These are phyloP conservation scores for Podaxis carcinomalis DNA, from an alignment of 768 basidiomycete species.

Conservation along the genomic window DNA sequence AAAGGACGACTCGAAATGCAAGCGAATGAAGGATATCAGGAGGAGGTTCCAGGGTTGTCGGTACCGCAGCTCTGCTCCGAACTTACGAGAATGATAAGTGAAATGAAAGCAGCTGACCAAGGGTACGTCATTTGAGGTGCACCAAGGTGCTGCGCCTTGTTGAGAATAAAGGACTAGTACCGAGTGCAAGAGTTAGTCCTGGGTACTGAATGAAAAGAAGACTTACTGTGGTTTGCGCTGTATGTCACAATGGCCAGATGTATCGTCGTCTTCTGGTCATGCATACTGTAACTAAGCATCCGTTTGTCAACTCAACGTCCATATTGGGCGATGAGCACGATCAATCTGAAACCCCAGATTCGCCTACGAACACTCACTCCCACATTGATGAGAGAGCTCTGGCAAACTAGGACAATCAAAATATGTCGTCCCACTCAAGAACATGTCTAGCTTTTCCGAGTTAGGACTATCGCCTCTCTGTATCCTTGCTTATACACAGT, in stretches of 20 bases:
- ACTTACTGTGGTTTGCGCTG: neutral
- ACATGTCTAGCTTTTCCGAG: neutral
- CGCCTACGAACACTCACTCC: no score
- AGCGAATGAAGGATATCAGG: neutral
- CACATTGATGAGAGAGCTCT: no score
- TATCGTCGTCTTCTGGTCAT: conserved; percentile 1
- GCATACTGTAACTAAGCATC: conserved; percentile 2
- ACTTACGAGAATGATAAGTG: neutral
- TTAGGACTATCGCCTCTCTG: neutral
- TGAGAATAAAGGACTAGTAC: neutral
- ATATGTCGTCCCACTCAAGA: neutral
- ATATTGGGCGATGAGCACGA: neutral
- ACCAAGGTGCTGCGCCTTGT: neutral
- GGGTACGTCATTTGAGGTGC: neutral
- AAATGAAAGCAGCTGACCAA: neutral
- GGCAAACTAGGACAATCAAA: neutral
- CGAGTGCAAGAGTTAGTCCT: neutral
- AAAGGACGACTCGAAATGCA: neutral
- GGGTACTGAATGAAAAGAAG: neutral
- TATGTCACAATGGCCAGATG: neutral
- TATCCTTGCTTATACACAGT: neutral
- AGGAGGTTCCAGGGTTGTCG: neutral
- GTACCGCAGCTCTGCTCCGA: neutral
- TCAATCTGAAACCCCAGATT: neutral
- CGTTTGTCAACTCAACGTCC: neutral